Conservation (phyloP, 2,329 filamentous ascomycete species). For the Blumeriella jaapii region DNA sequence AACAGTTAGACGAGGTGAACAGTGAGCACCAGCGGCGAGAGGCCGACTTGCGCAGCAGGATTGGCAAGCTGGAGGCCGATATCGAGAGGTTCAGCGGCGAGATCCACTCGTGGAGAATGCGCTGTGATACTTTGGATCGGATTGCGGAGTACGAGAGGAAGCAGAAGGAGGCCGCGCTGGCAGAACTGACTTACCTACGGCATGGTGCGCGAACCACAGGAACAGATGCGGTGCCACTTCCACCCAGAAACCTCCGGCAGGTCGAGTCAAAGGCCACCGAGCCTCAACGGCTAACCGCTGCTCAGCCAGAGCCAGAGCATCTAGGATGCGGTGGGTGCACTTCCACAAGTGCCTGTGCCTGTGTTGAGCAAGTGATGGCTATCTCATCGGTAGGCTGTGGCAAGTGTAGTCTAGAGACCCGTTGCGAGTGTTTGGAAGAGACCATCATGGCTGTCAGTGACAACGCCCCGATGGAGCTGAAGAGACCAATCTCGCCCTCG, state of each 20-base stretch:
- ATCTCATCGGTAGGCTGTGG: conserved; percentile 48
- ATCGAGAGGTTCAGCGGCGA: conserved; percentile 46
- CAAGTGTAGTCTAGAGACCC: conserved; percentile 49
- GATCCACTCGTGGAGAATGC: conserved; percentile 26
- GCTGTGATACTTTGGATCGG: conserved; percentile 26
- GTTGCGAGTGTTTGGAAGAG: conserved; percentile 50
- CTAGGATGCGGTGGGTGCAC: conserved; percentile 46
- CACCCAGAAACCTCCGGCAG: conserved; percentile 25
- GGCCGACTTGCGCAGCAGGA: conserved; percentile 41
- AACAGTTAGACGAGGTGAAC: conserved; percentile 51
- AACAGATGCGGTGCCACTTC: conserved; percentile 32
- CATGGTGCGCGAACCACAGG: conserved; percentile 24
- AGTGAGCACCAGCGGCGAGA: conserved; percentile 45
- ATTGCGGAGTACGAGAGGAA: conserved; percentile 28
- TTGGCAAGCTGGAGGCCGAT: conserved; percentile 50
- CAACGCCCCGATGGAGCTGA: conserved; percentile 15
- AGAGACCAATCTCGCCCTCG: conserved; percentile 25
- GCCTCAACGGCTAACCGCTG: conserved; percentile 16
- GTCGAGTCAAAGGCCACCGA: conserved; percentile 15
- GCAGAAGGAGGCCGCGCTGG: conserved; percentile 33
- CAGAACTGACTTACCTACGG: conserved; percentile 29
- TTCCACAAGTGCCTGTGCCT: conserved; percentile 42
- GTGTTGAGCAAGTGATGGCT: conserved; percentile 46
- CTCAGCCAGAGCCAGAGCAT: conserved; percentile 19
- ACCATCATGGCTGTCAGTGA: conserved; percentile 16